Evolutionary conservation across 2,329 filamentous ascomycete species (phyloP), one percentile per base, ranked within the genome.

Genomic region (Bipolaris bicolor): DNA sequence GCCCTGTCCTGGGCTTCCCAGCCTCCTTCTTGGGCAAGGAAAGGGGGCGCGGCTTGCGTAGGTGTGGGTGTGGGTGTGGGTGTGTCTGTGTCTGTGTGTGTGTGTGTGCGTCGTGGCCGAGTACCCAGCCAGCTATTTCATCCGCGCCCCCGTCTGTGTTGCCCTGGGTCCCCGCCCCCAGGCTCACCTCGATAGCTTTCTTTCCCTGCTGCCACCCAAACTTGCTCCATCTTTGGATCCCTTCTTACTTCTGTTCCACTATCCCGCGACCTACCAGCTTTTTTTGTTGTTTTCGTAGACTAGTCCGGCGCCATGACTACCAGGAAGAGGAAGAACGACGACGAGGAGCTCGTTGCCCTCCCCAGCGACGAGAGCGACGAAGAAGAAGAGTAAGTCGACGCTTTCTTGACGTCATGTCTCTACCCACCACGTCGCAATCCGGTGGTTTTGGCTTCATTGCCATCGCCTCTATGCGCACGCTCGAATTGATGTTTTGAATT

Each of bases 321-420:
- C 48, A 77, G 78, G 65, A 79, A 80, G 69, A 75, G 77, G 62
- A 79, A 79, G 73, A 75, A 78, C 46, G 75, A 78, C 51, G 74
- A 77, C 61, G 77, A 78, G 64, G 78, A 80, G 74, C 76, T 80
- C 54, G 71, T 76, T 52, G 77, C 77, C 41, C 76, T 80, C 26
- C 78, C 78, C 4, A 77, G 76, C 55, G 75, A 77, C 50, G 78
- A 78, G 57, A 75, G 75, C 52, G 77, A 79, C 57, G 72, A 76
- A 58, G 78, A 79, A 75, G 78, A 77, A 73, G 78, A 77, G 75
- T 77, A 69, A 76, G 75, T 76, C 60, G 57, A 39, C 61, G 46
- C 57, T 59, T 64, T 58, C 64, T 75, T 77, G 75, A 76, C 74
- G 75, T 77, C 74, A 76, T 75, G 60, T 61, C 54, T 66, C 55